Percentiles rank a stretch among this genome's conserved stretches.
Conservation (phyloP, 306 rosid species). For the Cucumis hystrix region DNA sequence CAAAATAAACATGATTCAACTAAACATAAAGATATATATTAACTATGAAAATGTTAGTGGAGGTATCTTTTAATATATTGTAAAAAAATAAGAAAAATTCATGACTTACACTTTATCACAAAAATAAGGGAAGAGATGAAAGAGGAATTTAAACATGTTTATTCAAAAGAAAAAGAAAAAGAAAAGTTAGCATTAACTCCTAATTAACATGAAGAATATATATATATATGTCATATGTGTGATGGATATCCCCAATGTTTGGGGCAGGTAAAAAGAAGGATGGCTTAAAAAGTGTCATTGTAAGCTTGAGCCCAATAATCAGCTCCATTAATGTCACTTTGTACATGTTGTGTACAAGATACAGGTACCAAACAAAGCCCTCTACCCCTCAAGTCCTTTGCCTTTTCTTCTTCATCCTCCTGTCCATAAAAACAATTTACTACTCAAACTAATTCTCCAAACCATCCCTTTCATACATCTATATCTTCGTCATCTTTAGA, state of each 20-base stretch:
- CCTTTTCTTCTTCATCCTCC: slow-evolving; percentile 31
- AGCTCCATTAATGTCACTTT: slow-evolving; percentile 57
- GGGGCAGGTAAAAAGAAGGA: background rate
- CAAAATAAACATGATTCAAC: too few species aligned
- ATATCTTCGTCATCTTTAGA: background rate
- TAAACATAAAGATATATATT: too few species aligned
- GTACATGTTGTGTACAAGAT: slow-evolving; percentile 64
- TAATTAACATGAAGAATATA: background rate
- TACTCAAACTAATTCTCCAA: background rate
- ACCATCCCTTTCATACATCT: background rate
- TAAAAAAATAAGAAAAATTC: background rate
- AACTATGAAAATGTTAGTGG: fast-evolving
- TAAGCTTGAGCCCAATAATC: slow-evolving; percentile 82
- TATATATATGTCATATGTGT: too few species aligned
- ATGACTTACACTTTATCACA: background rate
- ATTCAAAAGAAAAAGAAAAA: background rate
- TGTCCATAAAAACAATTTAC: background rate
- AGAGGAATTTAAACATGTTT: background rate
- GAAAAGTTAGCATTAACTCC: background rate
- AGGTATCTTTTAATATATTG: too few species aligned
- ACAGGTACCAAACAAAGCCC: slow-evolving; percentile 77
- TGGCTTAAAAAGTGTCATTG: slow-evolving; percentile 21
- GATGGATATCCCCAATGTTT: background rate
- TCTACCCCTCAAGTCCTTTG: slow-evolving; percentile 52
- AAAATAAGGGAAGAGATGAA: background rate